A percentile compares a stretch with the other conserved stretches of the same genome.
Evolutionary conservation across 768 basidiomycete species (phyloP).

Genomic region (Lyophyllum shimeji): DNA sequence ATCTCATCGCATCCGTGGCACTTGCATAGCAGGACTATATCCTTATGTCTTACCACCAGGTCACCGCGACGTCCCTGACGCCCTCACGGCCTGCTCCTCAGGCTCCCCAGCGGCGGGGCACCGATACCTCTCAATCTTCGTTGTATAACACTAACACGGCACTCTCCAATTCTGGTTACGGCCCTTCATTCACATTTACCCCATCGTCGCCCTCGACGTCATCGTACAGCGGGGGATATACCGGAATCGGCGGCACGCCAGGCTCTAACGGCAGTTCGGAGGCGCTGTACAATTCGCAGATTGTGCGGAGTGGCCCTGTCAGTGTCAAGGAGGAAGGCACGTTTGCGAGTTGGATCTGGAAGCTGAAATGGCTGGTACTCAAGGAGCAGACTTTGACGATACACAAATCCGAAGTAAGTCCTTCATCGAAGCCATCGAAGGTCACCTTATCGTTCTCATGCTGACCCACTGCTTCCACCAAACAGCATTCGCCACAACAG

Average conservation of each 20-base stretch:
- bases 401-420: conserved; percentile 88
- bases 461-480: conserved; percentile 10
- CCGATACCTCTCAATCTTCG: conserved; percentile 31
- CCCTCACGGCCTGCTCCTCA: conserved; percentile 79
- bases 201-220: conserved; percentile 53
- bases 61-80: conserved; percentile 58
- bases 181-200: conserved; percentile 54
- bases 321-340: conserved; percentile 90
- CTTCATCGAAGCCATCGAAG: neutral
- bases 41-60: conserved; percentile 37
- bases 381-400: conserved; percentile 77
- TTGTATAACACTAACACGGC: conserved; percentile 38
- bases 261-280: conserved; percentile 58
- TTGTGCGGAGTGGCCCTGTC: conserved; percentile 72
- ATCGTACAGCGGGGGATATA: conserved; percentile 65
- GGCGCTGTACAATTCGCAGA: conserved; percentile 36
- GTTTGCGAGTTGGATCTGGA: conserved; percentile 89
- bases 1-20: neutral
- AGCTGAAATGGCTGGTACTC: conserved; percentile 86
- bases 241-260: conserved; percentile 82
- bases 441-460: conserved; percentile 2
- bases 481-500: conserved; percentile 55
- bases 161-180: conserved; percentile 58
- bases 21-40: neutral
- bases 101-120: conserved; percentile 53